Percentiles rank a stretch among this genome's conserved stretches.
Conservation (phyloP, 495 filamentous ascomycete species). For the Daldinia childiae region DNA sequence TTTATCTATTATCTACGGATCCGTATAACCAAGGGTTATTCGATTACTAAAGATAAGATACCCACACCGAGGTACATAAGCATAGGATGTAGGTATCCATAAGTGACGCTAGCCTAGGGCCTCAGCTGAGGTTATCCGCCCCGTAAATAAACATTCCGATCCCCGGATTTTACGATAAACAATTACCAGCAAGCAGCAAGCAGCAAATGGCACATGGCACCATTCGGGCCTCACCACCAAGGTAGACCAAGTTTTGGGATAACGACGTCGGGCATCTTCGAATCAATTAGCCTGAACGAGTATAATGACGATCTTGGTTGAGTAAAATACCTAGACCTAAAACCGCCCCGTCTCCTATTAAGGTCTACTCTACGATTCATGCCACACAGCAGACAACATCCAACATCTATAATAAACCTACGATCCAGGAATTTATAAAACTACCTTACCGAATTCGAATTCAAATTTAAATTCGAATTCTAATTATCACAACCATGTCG, state of each 20-base stretch:
- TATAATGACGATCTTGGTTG: slow-evolving; percentile 21
- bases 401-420: not conserved
- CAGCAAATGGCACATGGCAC: slow-evolving; percentile 31
- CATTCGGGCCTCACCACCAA: slow-evolving; percentile 22
- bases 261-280: slow-evolving; percentile 12
- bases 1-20: too few species aligned
- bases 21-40: not conserved
- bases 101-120: not conserved
- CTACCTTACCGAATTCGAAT: not conserved
- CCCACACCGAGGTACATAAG: not conserved
- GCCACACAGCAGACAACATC: not conserved
- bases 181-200: slow-evolving; percentile 37
- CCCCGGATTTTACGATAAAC: slow-evolving; percentile 43
- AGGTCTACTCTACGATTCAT: not conserved
- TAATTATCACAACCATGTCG: slow-evolving; percentile 77
- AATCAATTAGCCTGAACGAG: slow-evolving; percentile 1
- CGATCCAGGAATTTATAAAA: not conserved
- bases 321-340: slow-evolving; percentile 11
- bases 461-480: too few species aligned
- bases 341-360: not conserved
- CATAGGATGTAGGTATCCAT: too few species aligned
- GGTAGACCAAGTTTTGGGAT: slow-evolving; percentile 25
- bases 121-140: slow-evolving; percentile 30
- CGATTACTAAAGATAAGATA: not conserved
- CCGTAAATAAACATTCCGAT: slow-evolving; percentile 48